Base-by-base conservation (phyloP, 805 yeast genomes). In the Candida xiaguanensis region DNA sequence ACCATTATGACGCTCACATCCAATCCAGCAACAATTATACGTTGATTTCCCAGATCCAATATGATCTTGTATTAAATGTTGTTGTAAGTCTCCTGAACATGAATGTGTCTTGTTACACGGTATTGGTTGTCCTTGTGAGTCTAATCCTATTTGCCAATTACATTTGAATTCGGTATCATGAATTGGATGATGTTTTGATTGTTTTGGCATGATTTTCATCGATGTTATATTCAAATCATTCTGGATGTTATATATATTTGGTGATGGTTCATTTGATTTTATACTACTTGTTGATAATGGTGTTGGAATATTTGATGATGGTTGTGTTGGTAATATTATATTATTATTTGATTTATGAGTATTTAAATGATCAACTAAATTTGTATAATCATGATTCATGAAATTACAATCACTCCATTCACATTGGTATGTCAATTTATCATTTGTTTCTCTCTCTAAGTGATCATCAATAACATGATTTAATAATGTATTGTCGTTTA, bases 371-470 rank as follows among this genome's bases (percentile, higher is more conserved):
- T 71, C 64, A 8, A 85, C 59, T 22, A 89, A 61, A 5, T 72
- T 55, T 22, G 77, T 65, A 34, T 82, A 53, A 48, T 78, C 79
- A 13, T 61, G 55, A 20, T 83, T 70, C 15, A 66, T 64, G 53
- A 71, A 85, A 31, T 73, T 63, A 69, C 96, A 89, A 39, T 79
- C 72, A 40, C 67, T 61, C 96, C 95, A 88, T 52, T 80, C 87
- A 63, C 96, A 89, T 35, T 71, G 65, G 36, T 59, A 66, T 8
- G 43, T 26, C 11, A 30, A 29, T 9, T 6, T 31, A 33, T 15
- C 17, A 18, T n/a, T 38, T 5, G 35, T 34, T 14, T 31, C 39
- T 17, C 31, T 51, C 27, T 70, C 61, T 16, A 82, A 49, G 53
- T 83, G 89, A 31, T 67, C 64, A 41, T 75, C 77, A 14, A 61